Evolutionary conservation across 2,329 filamentous ascomycete species (phyloP).

Genomic region (Alternaria burnsii): DNA sequence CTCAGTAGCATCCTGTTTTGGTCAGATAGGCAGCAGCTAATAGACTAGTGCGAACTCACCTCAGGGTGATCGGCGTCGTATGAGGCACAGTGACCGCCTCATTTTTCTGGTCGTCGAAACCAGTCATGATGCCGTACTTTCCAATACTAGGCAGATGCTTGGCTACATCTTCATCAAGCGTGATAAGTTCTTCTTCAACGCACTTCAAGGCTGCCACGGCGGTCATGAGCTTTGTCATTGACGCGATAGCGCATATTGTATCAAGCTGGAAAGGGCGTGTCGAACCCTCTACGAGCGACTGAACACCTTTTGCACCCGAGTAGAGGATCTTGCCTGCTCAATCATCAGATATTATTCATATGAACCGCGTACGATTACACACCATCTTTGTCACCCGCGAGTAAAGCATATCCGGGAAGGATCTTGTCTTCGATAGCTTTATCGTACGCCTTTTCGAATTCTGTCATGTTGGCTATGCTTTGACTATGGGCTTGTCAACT

Average conservation of each 20-base stretch:
- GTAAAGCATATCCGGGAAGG: constrained; percentile 15
- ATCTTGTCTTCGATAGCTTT: background rate
- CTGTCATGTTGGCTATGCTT: background rate
- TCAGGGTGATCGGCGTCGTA: constrained; percentile 53
- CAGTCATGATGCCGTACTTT: constrained; percentile 43
- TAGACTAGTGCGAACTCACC: constrained; percentile 20
- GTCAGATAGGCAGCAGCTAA: background rate
- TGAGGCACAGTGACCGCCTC: constrained; percentile 40
- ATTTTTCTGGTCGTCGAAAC: constrained; percentile 22
- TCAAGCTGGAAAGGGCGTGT: constrained; percentile 15
- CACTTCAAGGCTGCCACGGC: constrained; percentile 29
- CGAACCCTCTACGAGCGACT: constrained; percentile 9
- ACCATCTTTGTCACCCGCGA: constrained; percentile 17
- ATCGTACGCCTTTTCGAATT: constrained; percentile 11
- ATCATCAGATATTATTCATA: background rate
- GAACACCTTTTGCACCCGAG: constrained; percentile 10
- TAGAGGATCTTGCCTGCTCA: constrained; percentile 9
- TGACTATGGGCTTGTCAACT: background rate
- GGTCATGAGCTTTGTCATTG: constrained; percentile 43
- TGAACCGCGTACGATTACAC: background rate
- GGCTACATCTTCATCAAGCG: constrained; percentile 29
- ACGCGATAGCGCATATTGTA: constrained; percentile 58
- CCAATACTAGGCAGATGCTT: constrained; percentile 39
- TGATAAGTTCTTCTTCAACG: constrained; percentile 34
- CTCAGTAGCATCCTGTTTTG: constrained; percentile 50